Evolutionary conservation across 1,139 yeast species (phyloP).

Genomic region (Protomyces arabidopsidicola): DNA sequence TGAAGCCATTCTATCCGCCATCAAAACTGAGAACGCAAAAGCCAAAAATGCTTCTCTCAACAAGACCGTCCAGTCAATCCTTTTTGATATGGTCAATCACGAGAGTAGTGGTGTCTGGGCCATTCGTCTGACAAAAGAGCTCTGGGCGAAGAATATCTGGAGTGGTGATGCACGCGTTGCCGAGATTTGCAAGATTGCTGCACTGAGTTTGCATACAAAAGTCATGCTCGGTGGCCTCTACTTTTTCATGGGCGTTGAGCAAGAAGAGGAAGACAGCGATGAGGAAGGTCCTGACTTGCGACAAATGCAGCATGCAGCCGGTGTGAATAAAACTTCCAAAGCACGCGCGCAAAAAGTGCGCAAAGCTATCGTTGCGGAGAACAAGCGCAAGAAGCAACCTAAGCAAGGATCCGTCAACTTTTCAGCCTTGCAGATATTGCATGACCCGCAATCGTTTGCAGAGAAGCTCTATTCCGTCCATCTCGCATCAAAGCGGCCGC

Average conservation of each 20-base stretch:
- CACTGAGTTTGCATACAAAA: slow-evolving; percentile 78
- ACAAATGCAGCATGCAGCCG: slow-evolving; percentile 71
- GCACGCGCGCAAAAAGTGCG: slow-evolving; percentile 73
- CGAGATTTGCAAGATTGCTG: slow-evolving; percentile 94
- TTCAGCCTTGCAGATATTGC: slow-evolving; percentile 83
- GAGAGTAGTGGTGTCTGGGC: slow-evolving; percentile 86
- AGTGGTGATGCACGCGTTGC: slow-evolving; percentile 85
- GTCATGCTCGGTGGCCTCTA: slow-evolving; percentile 85
- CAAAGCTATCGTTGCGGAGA: slow-evolving; percentile 45
- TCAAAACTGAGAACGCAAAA: slow-evolving; percentile 79
- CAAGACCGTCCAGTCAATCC: slow-evolving; percentile 81
- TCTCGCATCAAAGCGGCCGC: slow-evolving; percentile 54
- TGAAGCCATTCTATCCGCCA: slow-evolving; percentile 64
- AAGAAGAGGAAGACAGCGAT: slow-evolving; percentile 48
- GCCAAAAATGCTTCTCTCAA: slow-evolving; percentile 82
- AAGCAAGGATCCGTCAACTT: slow-evolving; percentile 55
- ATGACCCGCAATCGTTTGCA: slow-evolving; percentile 98
- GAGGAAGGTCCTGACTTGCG: slow-evolving; percentile 36
- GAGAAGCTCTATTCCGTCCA: slow-evolving; percentile 72
- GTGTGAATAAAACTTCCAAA: slow-evolving; percentile 73
- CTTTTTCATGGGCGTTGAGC: slow-evolving; percentile 88
- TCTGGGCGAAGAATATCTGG: slow-evolving; percentile 98
- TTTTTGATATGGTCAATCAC: slow-evolving; percentile 62
- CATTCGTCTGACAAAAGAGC: slow-evolving; percentile 84
- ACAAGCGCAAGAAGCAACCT: slow-evolving; percentile 26